Base-by-base conservation (phyloP, 1,284 basidiomycete species). In the Cystobasidium pallidum region DNA sequence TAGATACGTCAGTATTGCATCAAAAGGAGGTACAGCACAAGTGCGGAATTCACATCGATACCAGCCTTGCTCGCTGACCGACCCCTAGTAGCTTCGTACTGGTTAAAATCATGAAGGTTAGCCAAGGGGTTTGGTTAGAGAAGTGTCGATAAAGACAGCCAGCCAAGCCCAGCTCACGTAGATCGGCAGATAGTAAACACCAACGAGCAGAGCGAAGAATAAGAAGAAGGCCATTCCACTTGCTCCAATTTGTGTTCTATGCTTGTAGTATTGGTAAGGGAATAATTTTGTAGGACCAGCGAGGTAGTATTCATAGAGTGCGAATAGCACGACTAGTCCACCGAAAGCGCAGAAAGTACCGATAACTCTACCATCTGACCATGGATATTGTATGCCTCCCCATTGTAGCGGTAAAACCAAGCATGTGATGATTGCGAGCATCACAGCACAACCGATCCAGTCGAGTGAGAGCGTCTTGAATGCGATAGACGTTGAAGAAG, bases 61-160 rank as follows among this genome's bases (percentile, higher is more conserved):
- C 84, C 84, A 0, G 80, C 80, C 55, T 81, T 78, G 28, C 82
- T 82, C 0, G 84, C 80, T 79, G 71, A 4, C 76, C 79, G 10
- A 74, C 76, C 21, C 77, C 75, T 45, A 77, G 78, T 59, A 77
- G 75, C 24, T 49, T 73, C 28, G 43, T 70, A 6, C 51, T 66
- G 41, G 26, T 54, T 28, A 10, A 30, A 30, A 30, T 4, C 19
- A 52, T 77, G 73, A 21, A 28, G n/a, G n/a, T n/a, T n/a, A 70
- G 57, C 26, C 28, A 32, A 34, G 28, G 34, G 59, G 66, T 73
- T 49, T 58, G 52, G 6, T 7, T 30, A 24, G 28, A 79, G 15
- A 8, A 45, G 6, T 39, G 36, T n/a, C n/a, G n/a, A n/a, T n/a
- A n/a, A n/a, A 39, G 36, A 39, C 7, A 39, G 36, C 6, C 7